Base-by-base conservation (phyloP, 192 early-diverging fungal genomes). In the Podila clonocystis region DNA sequence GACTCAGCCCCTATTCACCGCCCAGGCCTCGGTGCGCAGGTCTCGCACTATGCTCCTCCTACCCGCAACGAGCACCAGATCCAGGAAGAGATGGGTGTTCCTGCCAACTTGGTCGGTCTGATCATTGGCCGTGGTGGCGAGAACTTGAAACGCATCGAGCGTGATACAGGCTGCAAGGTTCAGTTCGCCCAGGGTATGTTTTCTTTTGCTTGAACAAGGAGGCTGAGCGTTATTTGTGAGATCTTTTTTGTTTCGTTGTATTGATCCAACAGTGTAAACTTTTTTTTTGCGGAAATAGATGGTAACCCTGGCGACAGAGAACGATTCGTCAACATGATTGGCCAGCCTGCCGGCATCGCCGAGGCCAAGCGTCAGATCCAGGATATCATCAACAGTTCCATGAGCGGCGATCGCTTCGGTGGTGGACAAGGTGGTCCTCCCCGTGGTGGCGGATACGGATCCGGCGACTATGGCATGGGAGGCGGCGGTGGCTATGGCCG, bases 61-160 rank as follows among this genome's bases (percentile, higher is more conserved):
- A 74, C 68, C 62, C 63, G 72, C 49, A 76, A 76, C 62, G 72
- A 72, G 41, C 82, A 80, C 30, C 19, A 11, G 24, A 78, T 74
- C 22, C 82, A 79, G 45, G 88, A 85, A 69, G 87, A 91, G 69
- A 87, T 92, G 55, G 83, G 62, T 26, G 89, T 94, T 9, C 89
- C 91, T 5, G 82, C 88, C 65, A 84, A 78, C 38, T 89, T 92
- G 63, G 92, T 95, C 12, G 95, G 95, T 5, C 72, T 94, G 50
- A 87, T 97, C 34, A 97, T 97, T 80, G 95, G 95, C 12, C 85
- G 90, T 22, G 86, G 85, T 29, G 95, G 95, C 7, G 93, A 92
- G 55, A 94, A 92, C 83, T 73, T 97, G 69, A 91, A 93, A 75
- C 77, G 87, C 50, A 92, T 97, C 65, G 93, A 96, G 79, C 86